Conservation (phyloP, 129 eudicot species). For the Chrysanthemum lavandulifolium region DNA sequence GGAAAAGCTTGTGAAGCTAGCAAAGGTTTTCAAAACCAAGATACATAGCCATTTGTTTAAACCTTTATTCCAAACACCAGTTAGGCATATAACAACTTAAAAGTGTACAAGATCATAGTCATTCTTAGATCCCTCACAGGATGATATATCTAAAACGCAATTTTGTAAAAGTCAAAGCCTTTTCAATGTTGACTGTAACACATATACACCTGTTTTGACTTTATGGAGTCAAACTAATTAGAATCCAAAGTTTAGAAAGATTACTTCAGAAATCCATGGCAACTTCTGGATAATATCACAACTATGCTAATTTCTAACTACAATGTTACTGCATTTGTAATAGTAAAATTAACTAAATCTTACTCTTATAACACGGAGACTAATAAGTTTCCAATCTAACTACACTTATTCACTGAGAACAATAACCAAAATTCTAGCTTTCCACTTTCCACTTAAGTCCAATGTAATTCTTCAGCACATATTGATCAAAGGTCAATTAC, state of each 20-base stretch:
- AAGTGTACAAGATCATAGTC: neutral
- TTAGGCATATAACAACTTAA: neutral
- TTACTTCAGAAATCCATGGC: neutral
- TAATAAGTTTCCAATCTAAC: no score
- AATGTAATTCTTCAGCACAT: no score
- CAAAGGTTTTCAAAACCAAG: no score
- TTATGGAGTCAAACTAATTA: conserved; percentile 1
- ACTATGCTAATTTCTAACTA: conserved; percentile 10
- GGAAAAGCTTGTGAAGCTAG: no score
- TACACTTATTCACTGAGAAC: no score
- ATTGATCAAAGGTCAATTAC: no score
- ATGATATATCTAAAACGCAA: neutral
- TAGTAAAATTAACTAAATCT: neutral
- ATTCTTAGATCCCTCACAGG: conserved; percentile 14
- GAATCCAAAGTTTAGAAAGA: neutral
- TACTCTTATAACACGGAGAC: neutral
- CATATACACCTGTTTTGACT: neutral
- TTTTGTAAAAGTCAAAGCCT: conserved; percentile 11
- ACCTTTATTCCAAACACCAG: no score
- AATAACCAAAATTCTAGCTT: no score
- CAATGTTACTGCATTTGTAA: neutral
- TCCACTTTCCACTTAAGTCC: no score
- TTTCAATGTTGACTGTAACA: conserved; percentile 10
- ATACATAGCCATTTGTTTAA: no score
- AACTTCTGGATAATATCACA: neutral